phyloP scores from a whole-genome alignment of 2,329 filamentous ascomycete genomes.

The Epichloe coenophiala region DNA sequence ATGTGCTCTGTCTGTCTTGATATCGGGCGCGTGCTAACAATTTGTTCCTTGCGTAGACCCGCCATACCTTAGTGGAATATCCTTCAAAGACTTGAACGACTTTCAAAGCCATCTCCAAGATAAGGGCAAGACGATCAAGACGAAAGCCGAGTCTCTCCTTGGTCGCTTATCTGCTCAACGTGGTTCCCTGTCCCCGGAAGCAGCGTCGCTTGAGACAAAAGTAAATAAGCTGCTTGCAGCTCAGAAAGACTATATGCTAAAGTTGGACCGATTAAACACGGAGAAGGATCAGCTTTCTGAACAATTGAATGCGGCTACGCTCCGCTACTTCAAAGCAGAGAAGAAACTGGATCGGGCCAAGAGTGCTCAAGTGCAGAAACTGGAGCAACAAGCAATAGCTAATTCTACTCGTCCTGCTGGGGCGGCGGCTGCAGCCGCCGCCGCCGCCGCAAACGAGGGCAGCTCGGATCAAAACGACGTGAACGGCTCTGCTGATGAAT shows the following conservation, averaged over 20 bases:
- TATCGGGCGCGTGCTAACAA: constrained; percentile 10
- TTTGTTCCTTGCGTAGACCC: constrained; percentile 25
- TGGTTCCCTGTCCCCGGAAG: constrained; percentile 49
- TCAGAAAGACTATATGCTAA: constrained; percentile 69
- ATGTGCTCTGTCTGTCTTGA: not conserved
- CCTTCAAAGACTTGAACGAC: constrained; percentile 49
- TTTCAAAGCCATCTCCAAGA: constrained; percentile 73
- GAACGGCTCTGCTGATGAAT: constrained; percentile 46
- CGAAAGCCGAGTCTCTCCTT: constrained; percentile 59
- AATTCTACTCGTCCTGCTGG: constrained; percentile 41
- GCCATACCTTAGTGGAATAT: constrained; percentile 43
- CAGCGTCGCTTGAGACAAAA: constrained; percentile 59
- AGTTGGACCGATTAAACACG: constrained; percentile 58
- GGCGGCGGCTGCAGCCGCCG: not conserved
- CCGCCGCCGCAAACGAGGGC: constrained; percentile 21
- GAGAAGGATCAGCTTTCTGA: constrained; percentile 81
- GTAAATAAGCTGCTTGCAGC: constrained; percentile 62
- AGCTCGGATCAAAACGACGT: constrained; percentile 39
- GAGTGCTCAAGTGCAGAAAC: constrained; percentile 77
- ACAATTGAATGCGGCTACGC: constrained; percentile 74
- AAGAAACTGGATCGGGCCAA: constrained; percentile 84
- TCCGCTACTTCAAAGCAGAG: constrained; percentile 89
- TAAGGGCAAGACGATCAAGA: constrained; percentile 63
- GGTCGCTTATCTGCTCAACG: constrained; percentile 36
- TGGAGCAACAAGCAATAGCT: constrained; percentile 78